A percentile compares a stretch with the other conserved stretches of the same genome.
Evolutionary conservation across 2,329 filamentous ascomycete species (phyloP).

Genomic region (Calonectria fujianensis): DNA sequence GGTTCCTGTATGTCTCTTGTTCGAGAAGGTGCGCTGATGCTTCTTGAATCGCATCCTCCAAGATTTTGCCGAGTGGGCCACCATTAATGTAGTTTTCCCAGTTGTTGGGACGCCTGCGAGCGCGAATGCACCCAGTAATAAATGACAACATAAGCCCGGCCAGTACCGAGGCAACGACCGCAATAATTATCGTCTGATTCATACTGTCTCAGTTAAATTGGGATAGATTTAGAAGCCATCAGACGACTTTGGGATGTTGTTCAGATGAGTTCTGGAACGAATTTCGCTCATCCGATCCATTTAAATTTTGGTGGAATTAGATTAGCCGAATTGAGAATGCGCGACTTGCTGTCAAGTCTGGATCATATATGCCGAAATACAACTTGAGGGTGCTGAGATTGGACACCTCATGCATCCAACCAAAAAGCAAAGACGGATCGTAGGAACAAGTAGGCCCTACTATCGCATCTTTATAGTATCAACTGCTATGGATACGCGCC

Average conservation of each 20-base stretch:
- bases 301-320: background rate
- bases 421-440: background rate
- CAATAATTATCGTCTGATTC: background rate
- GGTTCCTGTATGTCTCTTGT: background rate
- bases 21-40: slow-evolving; percentile 3
- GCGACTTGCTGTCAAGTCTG: background rate
- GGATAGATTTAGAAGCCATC: too few relatives aligned
- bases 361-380: background rate
- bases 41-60: background rate
- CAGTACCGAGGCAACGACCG: background rate
- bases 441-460: background rate
- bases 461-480: background rate
- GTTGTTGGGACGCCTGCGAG: background rate
- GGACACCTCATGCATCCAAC: background rate
- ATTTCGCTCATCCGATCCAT: background rate
- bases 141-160: background rate
- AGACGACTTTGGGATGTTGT: background rate
- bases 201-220: background rate
- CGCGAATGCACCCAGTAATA: background rate
- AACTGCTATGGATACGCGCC: background rate
- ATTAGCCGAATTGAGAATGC: background rate
- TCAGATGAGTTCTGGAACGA: background rate
- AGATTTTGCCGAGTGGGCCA: background rate
- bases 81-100: background rate
- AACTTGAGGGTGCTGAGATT: background rate